Evolutionary conservation across 805 yeast genomes (phyloP).

Genomic region (Nakazawaea molendinolei): DNA sequence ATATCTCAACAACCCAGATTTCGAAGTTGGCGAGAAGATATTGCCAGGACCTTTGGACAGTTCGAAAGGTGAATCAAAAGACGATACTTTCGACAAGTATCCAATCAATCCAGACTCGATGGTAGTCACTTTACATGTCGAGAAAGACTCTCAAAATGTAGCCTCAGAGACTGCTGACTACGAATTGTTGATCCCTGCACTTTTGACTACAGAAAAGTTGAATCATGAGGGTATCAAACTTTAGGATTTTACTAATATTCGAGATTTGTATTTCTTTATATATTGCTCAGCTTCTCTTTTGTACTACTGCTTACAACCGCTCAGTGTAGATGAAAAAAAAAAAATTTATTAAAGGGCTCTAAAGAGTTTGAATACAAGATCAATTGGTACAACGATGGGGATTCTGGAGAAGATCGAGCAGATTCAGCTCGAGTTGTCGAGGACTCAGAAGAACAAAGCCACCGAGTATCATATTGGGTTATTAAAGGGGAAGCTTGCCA

Average conservation of each 20-base stretch:
- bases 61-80: constrained; percentile 11
- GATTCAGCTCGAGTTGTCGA: constrained; percentile 87
- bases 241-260: not conserved
- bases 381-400: constrained; percentile 2
- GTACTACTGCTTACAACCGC: too few relatives aligned
- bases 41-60: constrained; percentile 37
- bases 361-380: not conserved
- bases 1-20: constrained; percentile 14
- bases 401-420: constrained; percentile 68
- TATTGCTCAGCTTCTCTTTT: not conserved
- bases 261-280: not conserved
- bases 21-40: constrained; percentile 23
- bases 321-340: not conserved
- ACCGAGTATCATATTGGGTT: constrained; percentile 96
- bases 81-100: constrained; percentile 31
- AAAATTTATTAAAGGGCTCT: not conserved
- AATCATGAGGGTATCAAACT: constrained; percentile 12
- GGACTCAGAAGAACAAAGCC: constrained; percentile 96
- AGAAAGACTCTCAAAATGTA: constrained; percentile 43
- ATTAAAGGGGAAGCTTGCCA: constrained; percentile 88
- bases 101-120: constrained; percentile 52
- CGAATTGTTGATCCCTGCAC: constrained; percentile 63
- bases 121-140: constrained; percentile 69
- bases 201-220: constrained; percentile 26
- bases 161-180: constrained; percentile 55